Conservation (phyloP, 164 flowering plant species). For the Vitis riparia region DNA sequence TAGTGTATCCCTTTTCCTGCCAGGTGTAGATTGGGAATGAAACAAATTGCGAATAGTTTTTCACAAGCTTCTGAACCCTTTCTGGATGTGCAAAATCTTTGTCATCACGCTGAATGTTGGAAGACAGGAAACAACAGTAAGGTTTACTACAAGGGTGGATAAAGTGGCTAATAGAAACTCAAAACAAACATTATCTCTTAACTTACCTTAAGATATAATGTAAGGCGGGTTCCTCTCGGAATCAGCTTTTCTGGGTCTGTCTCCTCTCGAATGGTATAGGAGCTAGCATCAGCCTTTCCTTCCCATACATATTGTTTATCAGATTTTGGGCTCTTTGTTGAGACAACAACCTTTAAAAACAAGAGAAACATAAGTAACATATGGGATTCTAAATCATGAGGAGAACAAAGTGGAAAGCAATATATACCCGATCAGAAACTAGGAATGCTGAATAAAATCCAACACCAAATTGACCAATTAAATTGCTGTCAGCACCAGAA, state of each 20-base stretch:
- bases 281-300: conserved; percentile 89
- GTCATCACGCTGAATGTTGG: conserved; percentile 64
- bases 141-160: neutral
- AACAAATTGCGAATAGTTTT: conserved; percentile 94
- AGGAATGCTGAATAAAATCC: conserved; percentile 97
- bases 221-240: conserved; percentile 90
- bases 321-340: conserved; percentile 93
- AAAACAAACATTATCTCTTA: neutral
- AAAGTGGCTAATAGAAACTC: neutral
- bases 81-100: conserved; percentile 95
- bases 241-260: conserved; percentile 81
- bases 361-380: neutral
- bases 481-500: conserved; percentile 83
- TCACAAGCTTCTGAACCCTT: conserved; percentile 81
- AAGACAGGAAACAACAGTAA: neutral
- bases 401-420: neutral
- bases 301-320: conserved; percentile 98
- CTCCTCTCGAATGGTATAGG: conserved; percentile 85
- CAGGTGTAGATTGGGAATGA: conserved; percentile 96
- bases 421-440: conserved; percentile 76
- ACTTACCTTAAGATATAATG: conserved; percentile 80
- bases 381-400: neutral
- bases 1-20: conserved; percentile 92
- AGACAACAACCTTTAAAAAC: conserved; percentile 72
- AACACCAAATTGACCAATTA: conserved; percentile 99